These are phyloP conservation scores for Speleostelium caveatum DNA, from an alignment of 78 protist species.

Conservation along the genomic window DNA sequence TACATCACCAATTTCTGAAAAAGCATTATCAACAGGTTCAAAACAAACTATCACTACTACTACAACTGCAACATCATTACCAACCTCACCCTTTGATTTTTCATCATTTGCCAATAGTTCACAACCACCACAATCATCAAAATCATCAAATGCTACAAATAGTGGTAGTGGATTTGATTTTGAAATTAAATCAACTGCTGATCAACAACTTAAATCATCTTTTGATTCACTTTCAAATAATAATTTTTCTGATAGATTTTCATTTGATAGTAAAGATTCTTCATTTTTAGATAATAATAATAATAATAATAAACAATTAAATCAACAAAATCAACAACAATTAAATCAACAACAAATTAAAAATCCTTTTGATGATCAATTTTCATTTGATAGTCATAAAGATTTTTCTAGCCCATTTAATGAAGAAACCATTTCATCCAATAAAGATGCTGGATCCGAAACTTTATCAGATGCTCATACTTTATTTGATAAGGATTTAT, in stretches of 20 bases:
- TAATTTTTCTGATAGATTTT: constrained; percentile 4
- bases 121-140: not conserved
- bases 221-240: not conserved
- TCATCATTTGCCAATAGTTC: not conserved
- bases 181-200: not conserved
- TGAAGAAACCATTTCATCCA: constrained; percentile 13
- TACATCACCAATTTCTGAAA: not conserved
- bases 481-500: constrained; percentile 17
- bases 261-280: not conserved
- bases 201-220: not conserved
- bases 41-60: too few relatives aligned
- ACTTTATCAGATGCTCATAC: constrained; percentile 39
- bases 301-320: too few relatives aligned
- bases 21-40: not conserved
- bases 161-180: not conserved
- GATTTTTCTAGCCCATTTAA: constrained; percentile 33
- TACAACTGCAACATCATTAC: constrained; percentile 40
- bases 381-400: not conserved
- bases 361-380: not conserved
- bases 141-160: too few relatives aligned
- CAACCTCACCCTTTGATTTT: constrained; percentile 43
- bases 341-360: too few relatives aligned
- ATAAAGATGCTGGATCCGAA: constrained; percentile 50
- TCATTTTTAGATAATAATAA: too few relatives aligned
- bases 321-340: too few relatives aligned